Percentiles rank a stretch among this genome's conserved stretches.
Evolutionary conservation across 371 early-diverging fungal species (phyloP).

Genomic region (Mycotypha africana): DNA sequence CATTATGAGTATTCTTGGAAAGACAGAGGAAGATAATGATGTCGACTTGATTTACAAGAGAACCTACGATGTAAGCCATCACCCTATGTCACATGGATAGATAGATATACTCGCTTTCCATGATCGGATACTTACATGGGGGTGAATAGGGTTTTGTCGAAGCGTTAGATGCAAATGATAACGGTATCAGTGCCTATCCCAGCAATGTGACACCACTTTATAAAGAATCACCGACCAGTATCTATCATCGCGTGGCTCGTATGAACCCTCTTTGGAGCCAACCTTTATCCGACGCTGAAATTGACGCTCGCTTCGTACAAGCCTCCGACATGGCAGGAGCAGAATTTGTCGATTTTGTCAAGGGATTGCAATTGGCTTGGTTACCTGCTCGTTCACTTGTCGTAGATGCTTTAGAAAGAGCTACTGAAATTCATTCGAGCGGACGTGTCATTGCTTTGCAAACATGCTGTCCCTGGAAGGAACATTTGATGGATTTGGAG

Average conservation of each 20-base stretch:
- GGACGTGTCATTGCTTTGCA: conserved; percentile 84
- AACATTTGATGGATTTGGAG: conserved; percentile 76
- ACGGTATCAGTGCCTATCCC: conserved; percentile 87
- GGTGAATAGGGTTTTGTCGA: conserved; percentile 59
- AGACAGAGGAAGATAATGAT: conserved; percentile 45
- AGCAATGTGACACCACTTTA: conserved; percentile 61
- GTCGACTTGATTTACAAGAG: conserved; percentile 70
- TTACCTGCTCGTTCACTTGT: conserved; percentile 88
- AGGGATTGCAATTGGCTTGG: conserved; percentile 72
- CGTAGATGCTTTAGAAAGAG: conserved; percentile 53
- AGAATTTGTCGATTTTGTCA: conserved; percentile 66
- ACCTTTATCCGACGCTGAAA: conserved; percentile 53
- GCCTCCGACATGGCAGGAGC: conserved; percentile 76
- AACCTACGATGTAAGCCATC: conserved; percentile 63
- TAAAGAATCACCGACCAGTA: conserved; percentile 72
- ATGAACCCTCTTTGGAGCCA: conserved; percentile 95
- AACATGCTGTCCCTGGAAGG: conserved; percentile 89
- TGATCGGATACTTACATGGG: neutral
- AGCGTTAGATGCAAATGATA: conserved; percentile 79
- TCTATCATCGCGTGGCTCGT: conserved; percentile 72
- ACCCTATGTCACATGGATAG: neutral
- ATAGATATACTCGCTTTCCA: no score
- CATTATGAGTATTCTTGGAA: conserved; percentile 55
- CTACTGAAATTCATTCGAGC: conserved; percentile 59
- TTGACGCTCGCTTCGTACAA: conserved; percentile 63